phyloP scores from a whole-genome alignment of 441 rosid genomes.

The Populus hybrid region DNA sequence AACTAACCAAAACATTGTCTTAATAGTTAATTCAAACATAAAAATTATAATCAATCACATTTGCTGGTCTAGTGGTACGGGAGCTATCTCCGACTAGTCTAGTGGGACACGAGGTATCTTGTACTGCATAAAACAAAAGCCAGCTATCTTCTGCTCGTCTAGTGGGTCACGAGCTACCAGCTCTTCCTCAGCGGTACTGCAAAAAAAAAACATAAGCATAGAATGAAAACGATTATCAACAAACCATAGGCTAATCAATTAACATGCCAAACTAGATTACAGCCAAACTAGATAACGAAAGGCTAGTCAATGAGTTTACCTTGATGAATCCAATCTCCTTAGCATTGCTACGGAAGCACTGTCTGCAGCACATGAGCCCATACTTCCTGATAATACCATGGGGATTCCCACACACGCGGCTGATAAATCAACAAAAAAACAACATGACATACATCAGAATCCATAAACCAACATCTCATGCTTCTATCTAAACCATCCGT shows the following conservation, averaged over 20 bases:
- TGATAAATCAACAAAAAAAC: slow-evolving; percentile 8
- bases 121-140: slow-evolving; percentile 37
- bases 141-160: too few relatives aligned
- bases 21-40: slow-evolving; percentile 6
- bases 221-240: neutral
- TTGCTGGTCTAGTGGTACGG: neutral
- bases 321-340: slow-evolving; percentile 78
- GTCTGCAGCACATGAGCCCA: slow-evolving; percentile 77
- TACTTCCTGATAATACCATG: slow-evolving; percentile 71
- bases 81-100: too few relatives aligned
- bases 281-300: too few relatives aligned
- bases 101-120: neutral
- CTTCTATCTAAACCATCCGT: neutral
- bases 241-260: neutral
- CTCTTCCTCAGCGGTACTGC: slow-evolving; percentile 50
- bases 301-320: slow-evolving; percentile 26
- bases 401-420: slow-evolving; percentile 79
- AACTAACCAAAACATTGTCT: slow-evolving; percentile 3
- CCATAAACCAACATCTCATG: neutral
- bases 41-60: neutral
- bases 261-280: neutral
- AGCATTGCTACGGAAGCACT: slow-evolving; percentile 80
- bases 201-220: slow-evolving; percentile 8
- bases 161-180: neutral
- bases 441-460: neutral